Percentiles rank a stretch among this genome's conserved stretches.
phyloP scores from a whole-genome alignment of 2,329 filamentous ascomycete species.

The Pseudocercospora eumusae region DNA sequence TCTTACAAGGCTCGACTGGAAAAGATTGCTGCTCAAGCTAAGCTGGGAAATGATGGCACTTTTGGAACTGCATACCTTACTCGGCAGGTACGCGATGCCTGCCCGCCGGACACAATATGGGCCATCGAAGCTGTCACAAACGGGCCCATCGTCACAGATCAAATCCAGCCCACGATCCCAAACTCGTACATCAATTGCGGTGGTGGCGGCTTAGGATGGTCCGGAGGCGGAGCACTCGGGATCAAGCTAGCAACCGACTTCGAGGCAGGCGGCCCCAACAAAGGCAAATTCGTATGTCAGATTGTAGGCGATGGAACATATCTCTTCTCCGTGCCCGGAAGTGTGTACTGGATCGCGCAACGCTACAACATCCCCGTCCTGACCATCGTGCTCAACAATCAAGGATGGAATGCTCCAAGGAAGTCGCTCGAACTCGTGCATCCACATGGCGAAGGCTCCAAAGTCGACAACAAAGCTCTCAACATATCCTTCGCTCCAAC shows the following conservation, averaged over 20 bases:
- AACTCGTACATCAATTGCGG: conserved; percentile 81
- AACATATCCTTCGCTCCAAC: conserved; percentile 68
- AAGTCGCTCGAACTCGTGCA: conserved; percentile 65
- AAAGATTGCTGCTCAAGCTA: conserved; percentile 59
- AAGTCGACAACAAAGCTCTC: conserved; percentile 63
- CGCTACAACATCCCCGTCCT: conserved; percentile 67
- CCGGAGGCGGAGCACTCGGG: conserved; percentile 71
- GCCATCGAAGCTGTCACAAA: conserved; percentile 78
- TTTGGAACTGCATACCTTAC: conserved; percentile 63
- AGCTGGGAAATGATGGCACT: conserved; percentile 62
- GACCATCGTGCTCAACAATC: conserved; percentile 69
- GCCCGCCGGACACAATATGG: conserved; percentile 69
- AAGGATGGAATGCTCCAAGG: conserved; percentile 69
- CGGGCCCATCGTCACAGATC: conserved; percentile 66
- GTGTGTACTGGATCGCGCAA: conserved; percentile 68
- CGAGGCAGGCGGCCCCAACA: conserved; percentile 51
- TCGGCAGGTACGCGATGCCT: conserved; percentile 56
- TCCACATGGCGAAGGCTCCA: conserved; percentile 62
- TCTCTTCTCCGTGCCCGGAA: conserved; percentile 65
- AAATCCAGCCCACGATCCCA: conserved; percentile 66
- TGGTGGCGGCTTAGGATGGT: conserved; percentile 78
- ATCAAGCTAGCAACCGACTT: conserved; percentile 70
- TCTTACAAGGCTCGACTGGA: conserved; percentile 62
- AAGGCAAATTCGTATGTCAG: conserved; percentile 63
- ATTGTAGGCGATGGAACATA: conserved; percentile 69